A percentile compares a stretch with the other conserved stretches of the same genome.
phyloP scores from a whole-genome alignment of 2,329 filamentous ascomycete species.

The Cercospora beticola region DNA sequence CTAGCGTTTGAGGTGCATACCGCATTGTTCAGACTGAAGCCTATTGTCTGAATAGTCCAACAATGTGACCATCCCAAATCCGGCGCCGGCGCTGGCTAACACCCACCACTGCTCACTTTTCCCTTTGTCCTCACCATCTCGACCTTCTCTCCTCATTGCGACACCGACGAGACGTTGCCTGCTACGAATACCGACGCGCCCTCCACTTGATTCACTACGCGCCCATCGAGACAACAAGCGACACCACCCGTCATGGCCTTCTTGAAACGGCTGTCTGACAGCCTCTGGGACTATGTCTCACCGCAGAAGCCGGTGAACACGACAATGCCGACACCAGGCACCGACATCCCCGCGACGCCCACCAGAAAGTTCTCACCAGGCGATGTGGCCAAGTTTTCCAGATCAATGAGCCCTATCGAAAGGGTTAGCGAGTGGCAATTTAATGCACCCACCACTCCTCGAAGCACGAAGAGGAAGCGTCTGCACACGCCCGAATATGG shows the following conservation, averaged over 20 bases:
- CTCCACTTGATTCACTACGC: neutral
- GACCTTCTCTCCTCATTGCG: neutral
- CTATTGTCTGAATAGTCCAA: slow-evolving; percentile 4
- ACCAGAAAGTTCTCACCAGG: slow-evolving; percentile 18
- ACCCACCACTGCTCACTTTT: neutral
- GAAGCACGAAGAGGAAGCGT: slow-evolving; percentile 27
- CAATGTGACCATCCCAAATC: neutral
- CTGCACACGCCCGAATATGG: slow-evolving; percentile 20
- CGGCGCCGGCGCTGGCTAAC: slow-evolving; percentile 11
- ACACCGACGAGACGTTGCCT: neutral
- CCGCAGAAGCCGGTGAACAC: slow-evolving; percentile 42
- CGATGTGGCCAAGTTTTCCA: slow-evolving; percentile 19
- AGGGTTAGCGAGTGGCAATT: slow-evolving; percentile 31
- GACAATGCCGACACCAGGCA: slow-evolving; percentile 29
- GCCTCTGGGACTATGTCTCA: slow-evolving; percentile 46
- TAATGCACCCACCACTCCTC: slow-evolving; percentile 14
- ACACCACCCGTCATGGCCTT: slow-evolving; percentile 22
- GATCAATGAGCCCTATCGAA: slow-evolving; percentile 39
- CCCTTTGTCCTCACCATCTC: slow-evolving; percentile 6
- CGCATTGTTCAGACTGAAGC: slow-evolving; percentile 3
- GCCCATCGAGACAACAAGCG: neutral
- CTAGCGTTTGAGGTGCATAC: slow-evolving; percentile 1
- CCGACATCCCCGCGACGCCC: slow-evolving; percentile 18
- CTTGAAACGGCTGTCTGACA: slow-evolving; percentile 38
- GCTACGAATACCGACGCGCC: neutral